phyloP scores from a whole-genome alignment of 1,284 basidiomycete genomes.

The Malassezia cuniculi region DNA sequence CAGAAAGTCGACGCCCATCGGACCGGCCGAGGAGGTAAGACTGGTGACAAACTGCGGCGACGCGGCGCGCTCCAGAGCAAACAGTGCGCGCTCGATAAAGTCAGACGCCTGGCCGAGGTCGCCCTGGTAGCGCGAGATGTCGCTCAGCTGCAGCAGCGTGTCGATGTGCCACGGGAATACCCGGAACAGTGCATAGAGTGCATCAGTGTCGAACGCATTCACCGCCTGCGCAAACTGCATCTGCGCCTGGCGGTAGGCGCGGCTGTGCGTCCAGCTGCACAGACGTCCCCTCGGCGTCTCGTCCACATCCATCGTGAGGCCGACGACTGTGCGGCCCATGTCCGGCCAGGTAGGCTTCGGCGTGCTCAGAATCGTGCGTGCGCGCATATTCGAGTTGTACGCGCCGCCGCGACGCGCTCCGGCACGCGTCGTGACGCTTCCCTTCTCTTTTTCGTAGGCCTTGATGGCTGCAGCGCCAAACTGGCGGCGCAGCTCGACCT shows the following conservation, averaged over 20 bases:
- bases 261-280: conserved; percentile 32
- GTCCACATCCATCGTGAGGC: conserved; percentile 34
- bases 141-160: conserved; percentile 37
- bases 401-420: conserved; percentile 25
- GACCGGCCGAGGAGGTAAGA: conserved; percentile 29
- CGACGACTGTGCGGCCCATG: conserved; percentile 34
- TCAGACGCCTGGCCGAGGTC: conserved; percentile 40
- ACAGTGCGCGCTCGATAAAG: conserved; percentile 39
- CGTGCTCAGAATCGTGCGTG: conserved; percentile 30
- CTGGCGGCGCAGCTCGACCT: conserved; percentile 34
- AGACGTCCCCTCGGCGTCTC: conserved; percentile 20
- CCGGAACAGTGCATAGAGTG: conserved; percentile 29
- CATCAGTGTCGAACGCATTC: conserved; percentile 32
- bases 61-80: conserved; percentile 37
- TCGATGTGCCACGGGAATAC: conserved; percentile 43
- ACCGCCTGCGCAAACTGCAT: conserved; percentile 42
- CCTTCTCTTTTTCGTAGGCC: conserved; percentile 31
- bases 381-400: conserved; percentile 34
- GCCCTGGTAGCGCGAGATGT: conserved; percentile 39
- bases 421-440: conserved; percentile 10
- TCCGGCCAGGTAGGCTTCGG: conserved; percentile 39
- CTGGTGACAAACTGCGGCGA: conserved; percentile 26
- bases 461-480: conserved; percentile 43
- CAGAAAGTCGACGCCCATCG: conserved; percentile 30
- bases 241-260: conserved; percentile 36